A percentile compares a stretch with the other conserved stretches of the same genome.
Conservation (phyloP, 2,329 filamentous ascomycete genomes). For the Coniochaeta sp. region DNA sequence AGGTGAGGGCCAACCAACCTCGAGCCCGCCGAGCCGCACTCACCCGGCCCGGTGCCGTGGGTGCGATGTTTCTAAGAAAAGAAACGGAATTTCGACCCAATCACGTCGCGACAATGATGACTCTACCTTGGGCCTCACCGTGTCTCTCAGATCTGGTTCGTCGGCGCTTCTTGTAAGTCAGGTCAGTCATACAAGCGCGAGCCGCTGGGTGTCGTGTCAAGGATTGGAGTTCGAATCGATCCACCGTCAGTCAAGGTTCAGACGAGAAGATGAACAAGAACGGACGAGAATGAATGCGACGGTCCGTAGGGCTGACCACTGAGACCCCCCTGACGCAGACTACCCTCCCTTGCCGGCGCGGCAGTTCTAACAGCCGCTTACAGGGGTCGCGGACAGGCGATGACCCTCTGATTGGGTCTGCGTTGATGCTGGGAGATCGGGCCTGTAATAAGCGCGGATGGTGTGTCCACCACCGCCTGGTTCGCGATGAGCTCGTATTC, state of each 20-base stretch:
- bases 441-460: background rate
- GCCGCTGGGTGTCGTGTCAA: background rate
- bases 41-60: background rate
- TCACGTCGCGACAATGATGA: background rate
- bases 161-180: background rate
- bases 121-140: background rate
- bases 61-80: background rate
- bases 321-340: background rate
- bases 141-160: background rate
- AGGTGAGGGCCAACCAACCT: background rate
- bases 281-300: background rate
- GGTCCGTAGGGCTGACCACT: slow-evolving; percentile 1
- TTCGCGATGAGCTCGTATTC: background rate
- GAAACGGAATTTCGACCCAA: background rate
- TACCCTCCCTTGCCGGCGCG: background rate
- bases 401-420: background rate
- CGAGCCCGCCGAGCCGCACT: background rate
- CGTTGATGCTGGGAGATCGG: background rate
- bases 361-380: slow-evolving; percentile 1
- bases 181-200: background rate
- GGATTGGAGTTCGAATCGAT: background rate
- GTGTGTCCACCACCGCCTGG: background rate
- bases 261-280: background rate
- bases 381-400: background rate
- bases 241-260: background rate